Percentiles rank a stretch among this genome's conserved stretches.
Conservation (phyloP, 2,329 filamentous ascomycete species). For the Fusarium poae region DNA sequence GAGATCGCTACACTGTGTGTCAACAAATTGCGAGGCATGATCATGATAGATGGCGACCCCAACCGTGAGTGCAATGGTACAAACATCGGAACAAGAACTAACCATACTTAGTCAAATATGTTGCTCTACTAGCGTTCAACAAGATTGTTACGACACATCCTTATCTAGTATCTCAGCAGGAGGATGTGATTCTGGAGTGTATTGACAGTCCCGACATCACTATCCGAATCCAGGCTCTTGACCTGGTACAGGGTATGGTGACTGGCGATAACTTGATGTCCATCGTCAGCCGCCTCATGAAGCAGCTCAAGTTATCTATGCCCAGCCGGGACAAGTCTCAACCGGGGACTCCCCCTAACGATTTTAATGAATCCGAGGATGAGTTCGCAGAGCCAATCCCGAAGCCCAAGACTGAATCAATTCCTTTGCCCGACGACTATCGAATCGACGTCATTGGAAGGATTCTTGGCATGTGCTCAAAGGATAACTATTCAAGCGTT, state of each 20-base stretch:
- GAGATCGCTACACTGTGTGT: conserved; percentile 95
- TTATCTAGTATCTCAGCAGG: conserved; percentile 88
- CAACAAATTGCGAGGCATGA: conserved; percentile 92
- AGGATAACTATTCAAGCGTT: conserved; percentile 87
- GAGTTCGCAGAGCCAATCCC: conserved; percentile 57
- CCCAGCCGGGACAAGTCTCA: conserved; percentile 62
- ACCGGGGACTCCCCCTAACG: conserved; percentile 60
- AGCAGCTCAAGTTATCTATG: conserved; percentile 79
- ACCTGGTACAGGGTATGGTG: conserved; percentile 94
- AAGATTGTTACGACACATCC: conserved; percentile 93
- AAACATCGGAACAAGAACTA: conserved; percentile 20
- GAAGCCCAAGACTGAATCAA: conserved; percentile 56
- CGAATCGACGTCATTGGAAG: conserved; percentile 83
- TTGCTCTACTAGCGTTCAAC: conserved; percentile 93
- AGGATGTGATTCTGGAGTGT: conserved; percentile 96
- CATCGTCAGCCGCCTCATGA: conserved; percentile 88
- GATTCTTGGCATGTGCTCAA: conserved; percentile 90
- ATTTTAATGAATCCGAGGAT: conserved; percentile 63
- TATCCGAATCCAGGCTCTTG: conserved; percentile 91
- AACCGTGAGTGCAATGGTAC: conserved; percentile 74
- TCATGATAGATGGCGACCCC: conserved; percentile 91
- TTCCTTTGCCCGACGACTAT: conserved; percentile 87
- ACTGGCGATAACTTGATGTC: conserved; percentile 85
- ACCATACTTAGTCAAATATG: conserved; percentile 83
- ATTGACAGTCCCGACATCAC: conserved; percentile 97